Evolutionary conservation across 2,329 filamentous ascomycete species (phyloP), one percentile per base, ranked within the genome.

Genomic region (Incumbomyces lentus): DNA sequence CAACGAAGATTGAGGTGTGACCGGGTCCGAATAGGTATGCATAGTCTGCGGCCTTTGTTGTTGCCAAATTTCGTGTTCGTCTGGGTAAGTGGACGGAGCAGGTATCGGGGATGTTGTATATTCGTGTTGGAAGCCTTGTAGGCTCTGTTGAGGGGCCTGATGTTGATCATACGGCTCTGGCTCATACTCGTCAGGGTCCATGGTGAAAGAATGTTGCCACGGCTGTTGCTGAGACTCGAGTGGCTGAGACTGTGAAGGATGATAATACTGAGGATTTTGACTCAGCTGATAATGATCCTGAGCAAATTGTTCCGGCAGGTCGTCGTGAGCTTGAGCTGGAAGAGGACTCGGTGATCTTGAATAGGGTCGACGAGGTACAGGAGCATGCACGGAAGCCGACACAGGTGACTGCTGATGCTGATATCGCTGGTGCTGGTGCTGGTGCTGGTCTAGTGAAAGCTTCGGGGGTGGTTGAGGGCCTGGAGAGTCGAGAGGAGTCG

Each of bases 111-210:
- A 22, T 12, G 42, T 33, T 3, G 18, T 14, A 18, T 43, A 36
- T 10, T 38, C 19, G 5, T 34, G 2, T 22, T 37, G 38, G 13
- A 12, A 36, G 16, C 30, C 26, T 18, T 26, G 18, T 13, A 14
- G 29, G 39, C 11, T 30, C 61, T 76, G 1, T 74, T 73, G 0
- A 63, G 77, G 18, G 72, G 74, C 1, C 41, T 77, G 34, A 75
- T 74, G 66, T 73, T 69, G 1, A 73, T 75, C 64, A 65, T 68
- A 0, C 71, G 76, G 52, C 78, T 42, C 46, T 26, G 38, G 19
- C 14, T 37, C 19, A 32, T 36, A 13, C 17, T 48, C 39, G 30
- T 22, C 13, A 17, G 31, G 22, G 10, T 42, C 19, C 16, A 16
- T 30, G 22, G 18, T 33, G 2, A 18, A 29, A 74, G 75, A 73